Evolutionary conservation across 2,329 filamentous ascomycete species (phyloP).

Genomic region (Coccinonectria pachysandricola): DNA sequence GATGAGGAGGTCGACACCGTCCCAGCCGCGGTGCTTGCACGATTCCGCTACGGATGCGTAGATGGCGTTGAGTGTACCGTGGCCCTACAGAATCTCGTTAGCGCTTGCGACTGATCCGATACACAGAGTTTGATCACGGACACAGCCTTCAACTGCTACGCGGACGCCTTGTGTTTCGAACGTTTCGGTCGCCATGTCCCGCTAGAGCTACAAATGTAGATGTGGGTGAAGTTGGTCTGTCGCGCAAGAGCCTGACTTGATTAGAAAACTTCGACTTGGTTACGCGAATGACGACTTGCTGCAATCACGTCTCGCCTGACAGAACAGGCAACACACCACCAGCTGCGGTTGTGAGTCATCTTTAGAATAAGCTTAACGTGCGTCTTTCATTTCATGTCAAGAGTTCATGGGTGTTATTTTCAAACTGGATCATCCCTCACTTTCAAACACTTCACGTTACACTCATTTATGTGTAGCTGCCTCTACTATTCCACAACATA

Average conservation of each 20-base stretch:
- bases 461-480: no score
- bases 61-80: conserved; percentile 85
- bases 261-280: no score
- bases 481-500: no score
- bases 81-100: conserved; percentile 50
- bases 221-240: conserved; percentile 9
- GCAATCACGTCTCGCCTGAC: no score
- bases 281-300: no score
- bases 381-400: no score
- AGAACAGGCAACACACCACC: no score
- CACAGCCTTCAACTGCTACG: conserved; percentile 79
- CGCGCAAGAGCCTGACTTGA: conserved; percentile 6
- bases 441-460: no score
- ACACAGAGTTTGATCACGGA: conserved; percentile 31
- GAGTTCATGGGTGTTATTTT: no score
- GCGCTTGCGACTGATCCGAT: background rate
- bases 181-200: conserved; percentile 23
- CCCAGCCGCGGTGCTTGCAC: conserved; percentile 64
- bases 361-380: no score
- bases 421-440: no score
- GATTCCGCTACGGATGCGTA: conserved; percentile 67
- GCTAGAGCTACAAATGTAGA: conserved; percentile 1
- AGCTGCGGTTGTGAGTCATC: no score
- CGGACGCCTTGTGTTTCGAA: conserved; percentile 45
- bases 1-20: conserved; percentile 77